Conservation (phyloP, 345 rosid genomes). For the Anastatica hierochuntica region DNA sequence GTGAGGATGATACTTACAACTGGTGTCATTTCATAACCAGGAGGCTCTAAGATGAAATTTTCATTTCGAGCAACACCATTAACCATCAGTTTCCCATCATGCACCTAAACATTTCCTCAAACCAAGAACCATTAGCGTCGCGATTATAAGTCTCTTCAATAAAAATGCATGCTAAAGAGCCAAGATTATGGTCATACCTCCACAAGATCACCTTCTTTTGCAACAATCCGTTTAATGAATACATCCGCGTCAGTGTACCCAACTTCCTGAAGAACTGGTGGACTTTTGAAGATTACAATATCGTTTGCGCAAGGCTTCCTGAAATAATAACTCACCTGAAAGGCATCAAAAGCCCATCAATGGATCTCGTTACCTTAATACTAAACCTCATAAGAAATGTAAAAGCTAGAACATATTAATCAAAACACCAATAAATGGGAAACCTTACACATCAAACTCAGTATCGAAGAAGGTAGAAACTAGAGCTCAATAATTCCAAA, state of each 20-base stretch:
- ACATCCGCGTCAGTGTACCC: slow-evolving; percentile 90
- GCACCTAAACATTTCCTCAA: slow-evolving; percentile 38
- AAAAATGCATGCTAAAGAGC: slow-evolving; percentile 1
- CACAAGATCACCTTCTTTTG: slow-evolving; percentile 85
- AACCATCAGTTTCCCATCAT: slow-evolving; percentile 49
- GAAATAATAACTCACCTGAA: slow-evolving; percentile 73
- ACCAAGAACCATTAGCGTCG: not conserved
- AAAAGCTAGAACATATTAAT: not conserved
- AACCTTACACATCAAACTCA: too few relatives aligned
- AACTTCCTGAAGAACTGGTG: slow-evolving; percentile 90
- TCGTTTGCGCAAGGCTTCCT: slow-evolving; percentile 95
- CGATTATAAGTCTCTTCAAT: not conserved
- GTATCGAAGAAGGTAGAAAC: not conserved
- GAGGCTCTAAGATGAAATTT: slow-evolving; percentile 61
- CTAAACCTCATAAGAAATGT: slow-evolving; percentile 1
- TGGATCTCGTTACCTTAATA: too few relatives aligned
- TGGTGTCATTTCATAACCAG: slow-evolving; percentile 73
- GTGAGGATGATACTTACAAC: slow-evolving; percentile 50
- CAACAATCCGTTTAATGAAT: slow-evolving; percentile 84
- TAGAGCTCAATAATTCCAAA: too few relatives aligned
- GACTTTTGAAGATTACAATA: slow-evolving; percentile 85
- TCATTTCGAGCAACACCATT: slow-evolving; percentile 64
- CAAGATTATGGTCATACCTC: slow-evolving; percentile 65
- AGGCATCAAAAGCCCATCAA: too few relatives aligned
- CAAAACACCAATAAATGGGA: too few relatives aligned